Evolutionary conservation across 2,329 filamentous ascomycete genomes (phyloP).

Genomic region (Phialocephala subalpina): DNA sequence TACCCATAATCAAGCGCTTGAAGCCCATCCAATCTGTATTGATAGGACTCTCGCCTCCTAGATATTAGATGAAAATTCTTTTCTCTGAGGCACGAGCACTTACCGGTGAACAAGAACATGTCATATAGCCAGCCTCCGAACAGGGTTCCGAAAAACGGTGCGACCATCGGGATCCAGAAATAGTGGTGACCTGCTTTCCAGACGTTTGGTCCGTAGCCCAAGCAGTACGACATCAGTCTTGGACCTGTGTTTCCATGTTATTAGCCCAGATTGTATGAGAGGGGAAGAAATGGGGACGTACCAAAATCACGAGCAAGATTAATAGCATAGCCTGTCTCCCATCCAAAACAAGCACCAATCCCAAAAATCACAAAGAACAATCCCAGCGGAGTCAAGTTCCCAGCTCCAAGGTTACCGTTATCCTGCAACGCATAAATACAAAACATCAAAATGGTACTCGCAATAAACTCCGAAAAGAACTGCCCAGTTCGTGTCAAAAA

Average conservation of each 20-base stretch:
- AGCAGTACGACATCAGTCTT: conserved; percentile 68
- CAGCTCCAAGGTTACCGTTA: conserved; percentile 58
- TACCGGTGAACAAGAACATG: conserved; percentile 57
- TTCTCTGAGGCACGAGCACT: background rate
- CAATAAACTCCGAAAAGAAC: conserved; percentile 78
- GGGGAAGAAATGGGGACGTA: background rate
- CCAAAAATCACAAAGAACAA: conserved; percentile 80
- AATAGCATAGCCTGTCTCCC: conserved; percentile 81
- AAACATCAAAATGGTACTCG: conserved; percentile 74
- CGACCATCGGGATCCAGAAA: conserved; percentile 79
- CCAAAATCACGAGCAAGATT: conserved; percentile 78
- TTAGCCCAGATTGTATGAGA: background rate
- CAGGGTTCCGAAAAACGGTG: conserved; percentile 70
- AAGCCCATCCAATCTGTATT: conserved; percentile 44
- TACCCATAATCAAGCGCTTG: conserved; percentile 26
- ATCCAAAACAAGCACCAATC: conserved; percentile 77
- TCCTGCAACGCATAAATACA: conserved; percentile 75
- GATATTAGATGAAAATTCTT: background rate
- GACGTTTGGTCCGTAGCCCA: conserved; percentile 74
- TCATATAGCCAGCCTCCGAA: conserved; percentile 75
- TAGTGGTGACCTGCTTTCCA: conserved; percentile 75
- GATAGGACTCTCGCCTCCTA: conserved; percentile 37
- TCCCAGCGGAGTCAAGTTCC: conserved; percentile 63
- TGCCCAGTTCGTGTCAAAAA: conserved; percentile 73
- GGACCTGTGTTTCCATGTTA: conserved; percentile 48